Percentiles rank a stretch among this genome's conserved stretches.
Conservation (phyloP, 2,329 filamentous ascomycete genomes). For the Paracorniculantispora psalliotae region DNA sequence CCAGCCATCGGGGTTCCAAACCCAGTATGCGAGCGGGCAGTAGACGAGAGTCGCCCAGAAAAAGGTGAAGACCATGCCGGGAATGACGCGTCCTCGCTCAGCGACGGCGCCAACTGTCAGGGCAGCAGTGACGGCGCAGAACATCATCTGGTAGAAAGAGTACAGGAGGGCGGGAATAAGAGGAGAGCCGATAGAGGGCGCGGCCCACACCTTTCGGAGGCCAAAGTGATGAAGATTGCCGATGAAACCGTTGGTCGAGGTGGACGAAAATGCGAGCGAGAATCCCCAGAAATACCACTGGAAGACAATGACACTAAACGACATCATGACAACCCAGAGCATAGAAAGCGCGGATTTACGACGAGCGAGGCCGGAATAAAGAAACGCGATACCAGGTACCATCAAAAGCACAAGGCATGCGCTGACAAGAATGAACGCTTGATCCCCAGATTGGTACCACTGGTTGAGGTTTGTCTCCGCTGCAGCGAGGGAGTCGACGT, state of each 20-base stretch:
- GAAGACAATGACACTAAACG: conserved; percentile 84
- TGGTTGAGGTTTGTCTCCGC: conserved; percentile 71
- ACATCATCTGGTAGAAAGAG: conserved; percentile 98
- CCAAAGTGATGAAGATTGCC: conserved; percentile 87
- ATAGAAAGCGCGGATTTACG: conserved; percentile 95
- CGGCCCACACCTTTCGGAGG: conserved; percentile 74
- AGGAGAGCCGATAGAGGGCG: conserved; percentile 82
- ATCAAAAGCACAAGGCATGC: conserved; percentile 94
- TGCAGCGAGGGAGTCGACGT: not conserved
- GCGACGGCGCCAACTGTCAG: conserved; percentile 90
- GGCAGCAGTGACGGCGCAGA: conserved; percentile 86
- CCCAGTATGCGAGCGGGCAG: conserved; percentile 95
- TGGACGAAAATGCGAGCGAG: conserved; percentile 82
- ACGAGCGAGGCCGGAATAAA: conserved; percentile 95
- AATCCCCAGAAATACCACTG: conserved; percentile 99
- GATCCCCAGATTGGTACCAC: conserved; percentile 89
- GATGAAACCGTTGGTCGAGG: conserved; percentile 83
- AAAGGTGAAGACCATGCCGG: conserved; percentile 92
- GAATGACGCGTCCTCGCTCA: conserved; percentile 87
- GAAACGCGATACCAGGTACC: conserved; percentile 93
- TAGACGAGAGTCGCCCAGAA: conserved; percentile 97
- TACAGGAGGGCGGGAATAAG: conserved; percentile 87
- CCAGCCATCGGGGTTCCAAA: conserved; percentile 94
- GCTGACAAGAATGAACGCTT: conserved; percentile 86
- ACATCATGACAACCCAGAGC: conserved; percentile 97